A percentile compares a stretch with the other conserved stretches of the same genome.
Evolutionary conservation across 176 grass and related monocot species (phyloP).

Genomic region (Musa schizocarpa): DNA sequence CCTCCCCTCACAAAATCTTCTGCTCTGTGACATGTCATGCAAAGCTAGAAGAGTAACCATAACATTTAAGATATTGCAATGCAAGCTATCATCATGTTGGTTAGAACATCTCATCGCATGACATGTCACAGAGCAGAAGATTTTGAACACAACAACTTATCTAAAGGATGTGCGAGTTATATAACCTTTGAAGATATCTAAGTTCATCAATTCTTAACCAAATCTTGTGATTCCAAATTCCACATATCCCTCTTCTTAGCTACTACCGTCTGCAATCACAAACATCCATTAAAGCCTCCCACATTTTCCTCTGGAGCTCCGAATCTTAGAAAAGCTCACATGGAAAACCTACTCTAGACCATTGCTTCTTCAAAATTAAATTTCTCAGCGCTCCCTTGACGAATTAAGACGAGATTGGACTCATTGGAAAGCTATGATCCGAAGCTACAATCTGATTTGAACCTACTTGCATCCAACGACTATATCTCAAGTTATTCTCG

Average conservation of each 20-base stretch:
- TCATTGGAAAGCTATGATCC: slow-evolving; percentile 21
- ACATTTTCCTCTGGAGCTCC: slow-evolving; percentile 4
- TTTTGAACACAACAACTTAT: background rate
- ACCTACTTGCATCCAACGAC: background rate
- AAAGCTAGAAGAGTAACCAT: too few species aligned
- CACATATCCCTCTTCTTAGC: slow-evolving; percentile 1
- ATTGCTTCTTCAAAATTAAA: slow-evolving; percentile 11
- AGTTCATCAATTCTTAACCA: background rate
- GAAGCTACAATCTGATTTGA: accelerated
- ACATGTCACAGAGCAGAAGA: too few species aligned
- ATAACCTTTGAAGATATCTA: background rate
- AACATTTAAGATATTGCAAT: too few species aligned
- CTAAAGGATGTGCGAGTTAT: background rate
- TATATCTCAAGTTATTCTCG: background rate
- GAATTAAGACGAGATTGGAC: background rate
- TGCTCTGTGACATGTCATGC: too few species aligned
- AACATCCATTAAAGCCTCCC: background rate
- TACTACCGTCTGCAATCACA: background rate
- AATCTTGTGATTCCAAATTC: slow-evolving; percentile 16
- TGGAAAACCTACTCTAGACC: slow-evolving; percentile 24
- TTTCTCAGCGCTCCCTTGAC: slow-evolving; percentile 21
- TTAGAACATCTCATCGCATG: too few species aligned
- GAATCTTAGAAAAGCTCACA: slow-evolving; percentile 22
- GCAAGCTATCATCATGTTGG: too few species aligned
- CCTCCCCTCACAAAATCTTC: too few species aligned